Evolutionary conservation across 139 green algal species (phyloP).

Genomic region (Chlorella sp.): DNA sequence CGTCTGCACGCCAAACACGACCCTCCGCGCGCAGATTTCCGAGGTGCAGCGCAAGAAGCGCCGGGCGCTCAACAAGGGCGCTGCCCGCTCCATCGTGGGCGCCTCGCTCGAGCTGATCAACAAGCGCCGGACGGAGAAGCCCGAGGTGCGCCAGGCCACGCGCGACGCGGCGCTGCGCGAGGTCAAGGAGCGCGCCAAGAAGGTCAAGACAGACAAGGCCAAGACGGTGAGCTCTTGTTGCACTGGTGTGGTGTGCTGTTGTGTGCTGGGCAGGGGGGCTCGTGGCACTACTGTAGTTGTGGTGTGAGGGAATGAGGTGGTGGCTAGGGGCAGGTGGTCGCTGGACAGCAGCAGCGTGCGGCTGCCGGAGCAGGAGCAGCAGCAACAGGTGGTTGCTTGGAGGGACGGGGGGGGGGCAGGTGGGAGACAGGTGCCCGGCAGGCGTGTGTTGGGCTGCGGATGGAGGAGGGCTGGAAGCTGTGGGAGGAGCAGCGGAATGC

Average conservation of each 20-base stretch:
- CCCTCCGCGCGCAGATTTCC: slow-evolving; percentile 25
- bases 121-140: slow-evolving; percentile 88
- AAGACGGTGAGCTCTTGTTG: slow-evolving; percentile 2
- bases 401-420: not conserved
- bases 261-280: not conserved
- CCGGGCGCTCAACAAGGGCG: slow-evolving; percentile 48
- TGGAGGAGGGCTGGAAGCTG: too few relatives aligned
- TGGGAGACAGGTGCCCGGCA: not conserved
- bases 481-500: too few relatives aligned
- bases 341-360: not conserved
- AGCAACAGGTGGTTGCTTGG: not conserved
- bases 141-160: slow-evolving; percentile 79
- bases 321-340: not conserved
- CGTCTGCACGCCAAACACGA: too few relatives aligned
- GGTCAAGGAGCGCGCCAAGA: slow-evolving; percentile 96
- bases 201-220: slow-evolving; percentile 78
- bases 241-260: too few relatives aligned
- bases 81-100: slow-evolving; percentile 76
- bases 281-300: too few relatives aligned
- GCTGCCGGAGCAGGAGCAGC: not conserved
- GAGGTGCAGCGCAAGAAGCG: slow-evolving; percentile 86
- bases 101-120: slow-evolving; percentile 89
- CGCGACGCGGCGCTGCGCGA: slow-evolving; percentile 91
- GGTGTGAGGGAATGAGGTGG: too few relatives aligned
- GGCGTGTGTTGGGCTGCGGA: too few relatives aligned